Percentiles rank a stretch among this genome's conserved stretches.
Conservation (phyloP, 345 rosid genomes). For the Eucalyptus paniculata region DNA sequence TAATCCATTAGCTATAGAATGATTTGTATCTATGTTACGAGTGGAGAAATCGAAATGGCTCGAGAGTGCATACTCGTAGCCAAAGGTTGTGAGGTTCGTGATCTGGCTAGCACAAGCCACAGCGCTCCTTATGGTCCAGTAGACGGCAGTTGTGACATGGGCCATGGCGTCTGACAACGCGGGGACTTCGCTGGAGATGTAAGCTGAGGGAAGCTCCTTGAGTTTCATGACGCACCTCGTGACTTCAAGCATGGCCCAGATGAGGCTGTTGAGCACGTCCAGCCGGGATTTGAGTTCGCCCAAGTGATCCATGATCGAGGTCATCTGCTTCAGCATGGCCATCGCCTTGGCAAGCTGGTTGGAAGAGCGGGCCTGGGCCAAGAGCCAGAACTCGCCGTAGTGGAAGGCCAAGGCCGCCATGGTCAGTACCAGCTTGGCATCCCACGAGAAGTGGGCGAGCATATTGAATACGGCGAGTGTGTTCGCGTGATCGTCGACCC, state of each 20-base stretch:
- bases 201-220: conserved; percentile 44
- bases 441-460: conserved; percentile 58
- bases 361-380: conserved; percentile 46
- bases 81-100: conserved; percentile 32
- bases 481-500: conserved; percentile 43
- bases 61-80: conserved; percentile 32
- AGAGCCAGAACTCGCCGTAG: conserved; percentile 75
- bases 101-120: conserved; percentile 58
- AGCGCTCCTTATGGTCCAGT: conserved; percentile 68
- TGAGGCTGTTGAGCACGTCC: conserved; percentile 32
- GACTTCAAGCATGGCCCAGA: conserved; percentile 45
- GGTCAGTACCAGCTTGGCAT: conserved; percentile 60
- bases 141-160: conserved; percentile 59
- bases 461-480: conserved; percentile 33
- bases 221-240: conserved; percentile 39
- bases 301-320: conserved; percentile 34
- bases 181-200: conserved; percentile 25
- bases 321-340: conserved; percentile 70
- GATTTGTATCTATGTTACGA: not conserved
- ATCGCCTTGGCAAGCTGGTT: conserved; percentile 73
- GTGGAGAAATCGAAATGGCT: not conserved
- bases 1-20: not conserved
- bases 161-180: conserved; percentile 18
- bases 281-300: conserved; percentile 37
- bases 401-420: conserved; percentile 67